Conservation (phyloP, 2,329 filamentous ascomycete genomes). For the Celoporthe dispersa region DNA sequence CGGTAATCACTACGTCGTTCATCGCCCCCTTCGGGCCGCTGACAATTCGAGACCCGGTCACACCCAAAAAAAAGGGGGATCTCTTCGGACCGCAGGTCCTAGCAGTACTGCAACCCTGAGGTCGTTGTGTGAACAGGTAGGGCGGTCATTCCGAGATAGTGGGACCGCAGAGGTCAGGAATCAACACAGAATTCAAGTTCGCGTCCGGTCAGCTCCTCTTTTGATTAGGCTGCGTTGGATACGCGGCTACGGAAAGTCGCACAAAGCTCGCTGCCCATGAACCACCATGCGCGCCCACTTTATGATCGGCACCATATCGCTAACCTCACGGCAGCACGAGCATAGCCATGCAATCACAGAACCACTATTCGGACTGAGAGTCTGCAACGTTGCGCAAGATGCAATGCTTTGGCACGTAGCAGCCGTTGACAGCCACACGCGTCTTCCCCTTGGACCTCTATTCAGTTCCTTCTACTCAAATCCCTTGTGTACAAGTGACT, state of each 20-base stretch:
- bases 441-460: neutral
- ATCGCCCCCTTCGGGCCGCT: constrained; percentile 25
- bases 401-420: neutral
- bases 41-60: constrained; percentile 11
- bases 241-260: neutral
- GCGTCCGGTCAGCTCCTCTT: neutral
- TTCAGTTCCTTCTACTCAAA: neutral
- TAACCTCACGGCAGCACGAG: neutral
- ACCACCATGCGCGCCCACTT: neutral
- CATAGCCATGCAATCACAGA: neutral
- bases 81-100: constrained; percentile 31
- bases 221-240: neutral
- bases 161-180: constrained; percentile 9
- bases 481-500: neutral
- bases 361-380: neutral
- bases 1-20: neutral
- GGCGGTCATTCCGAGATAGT: constrained; percentile 11
- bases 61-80: constrained; percentile 21
- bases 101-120: constrained; percentile 26
- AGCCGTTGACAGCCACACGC: neutral
- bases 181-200: constrained; percentile 5
- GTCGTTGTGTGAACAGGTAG: constrained; percentile 10
- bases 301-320: neutral
- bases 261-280: neutral
- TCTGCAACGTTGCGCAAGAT: neutral